phyloP scores from a whole-genome alignment of 1,284 basidiomycete species.

The Boletus semigastroideus region DNA sequence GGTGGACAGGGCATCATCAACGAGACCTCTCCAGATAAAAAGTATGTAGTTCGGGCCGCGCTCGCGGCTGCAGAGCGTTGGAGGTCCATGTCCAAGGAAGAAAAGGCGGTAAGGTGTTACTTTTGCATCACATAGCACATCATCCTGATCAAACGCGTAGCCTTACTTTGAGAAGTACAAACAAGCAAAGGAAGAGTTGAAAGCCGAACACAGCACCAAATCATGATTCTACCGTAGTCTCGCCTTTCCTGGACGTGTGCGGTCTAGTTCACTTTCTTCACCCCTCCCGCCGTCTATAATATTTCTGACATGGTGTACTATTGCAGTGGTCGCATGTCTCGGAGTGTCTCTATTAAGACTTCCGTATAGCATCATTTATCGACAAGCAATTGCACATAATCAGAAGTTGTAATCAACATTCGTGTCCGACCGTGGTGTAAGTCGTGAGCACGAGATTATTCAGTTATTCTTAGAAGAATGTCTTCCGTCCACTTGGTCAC shows the following conservation, averaged over 20 bases:
- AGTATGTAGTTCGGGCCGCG: not conserved
- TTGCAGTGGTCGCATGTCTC: not conserved
- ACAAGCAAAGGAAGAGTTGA: constrained; percentile 18
- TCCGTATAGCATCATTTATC: constrained; percentile 3
- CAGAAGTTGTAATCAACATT: not conserved
- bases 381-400: not conserved
- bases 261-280: constrained; percentile 2
- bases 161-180: constrained; percentile 23
- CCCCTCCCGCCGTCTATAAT: not conserved
- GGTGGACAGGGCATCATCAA: constrained; percentile 21
- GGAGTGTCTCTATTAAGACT: not conserved
- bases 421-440: not conserved
- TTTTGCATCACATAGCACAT: not conserved
- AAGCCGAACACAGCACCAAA: not conserved
- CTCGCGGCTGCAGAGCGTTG: constrained; percentile 26
- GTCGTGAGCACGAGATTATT: not conserved
- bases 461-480: not conserved
- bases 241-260: constrained; percentile 17
- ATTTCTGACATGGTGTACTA: constrained; percentile 13
- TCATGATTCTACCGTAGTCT: constrained; percentile 37
- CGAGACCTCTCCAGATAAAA: constrained; percentile 5
- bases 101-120: constrained; percentile 26
- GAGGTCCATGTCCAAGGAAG: constrained; percentile 27
- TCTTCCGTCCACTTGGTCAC: not conserved
- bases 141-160: constrained; percentile 11